phyloP scores from a whole-genome alignment of 1,284 basidiomycete species.

The Rhodofomes roseus region DNA sequence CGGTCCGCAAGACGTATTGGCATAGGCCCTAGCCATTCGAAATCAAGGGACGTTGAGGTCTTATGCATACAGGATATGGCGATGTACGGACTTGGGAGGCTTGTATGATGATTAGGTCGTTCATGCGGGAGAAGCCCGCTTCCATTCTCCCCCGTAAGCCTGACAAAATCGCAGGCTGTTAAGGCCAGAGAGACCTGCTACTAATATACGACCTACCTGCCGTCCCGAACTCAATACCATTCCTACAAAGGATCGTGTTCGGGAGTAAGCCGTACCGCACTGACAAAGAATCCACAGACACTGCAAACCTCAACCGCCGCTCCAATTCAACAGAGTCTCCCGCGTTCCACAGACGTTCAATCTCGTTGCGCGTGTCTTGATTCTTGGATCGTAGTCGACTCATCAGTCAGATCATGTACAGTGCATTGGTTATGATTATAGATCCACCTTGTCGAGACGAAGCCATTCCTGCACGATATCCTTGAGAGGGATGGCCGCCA shows the following conservation, averaged over 20 bases:
- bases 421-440: background rate
- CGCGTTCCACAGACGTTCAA: slow-evolving; percentile 19
- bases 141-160: slow-evolving; percentile 82
- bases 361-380: slow-evolving; percentile 24
- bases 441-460: slow-evolving; percentile 3
- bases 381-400: slow-evolving; percentile 17
- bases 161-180: slow-evolving; percentile 21
- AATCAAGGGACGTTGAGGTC: background rate
- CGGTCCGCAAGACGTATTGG: slow-evolving; percentile 57
- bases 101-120: slow-evolving; percentile 80
- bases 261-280: no score
- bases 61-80: background rate
- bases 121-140: slow-evolving; percentile 84
- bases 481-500: background rate
- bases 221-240: slow-evolving; percentile 81
- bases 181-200: background rate
- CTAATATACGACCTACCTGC: slow-evolving; percentile 50
- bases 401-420: background rate
- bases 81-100: slow-evolving; percentile 59
- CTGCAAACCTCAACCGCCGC: slow-evolving; percentile 25
- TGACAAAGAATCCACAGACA: no score
- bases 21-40: slow-evolving; percentile 57
- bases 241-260: slow-evolving; percentile 31
- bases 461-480: slow-evolving; percentile 8
- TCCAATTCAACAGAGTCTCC: slow-evolving; percentile 22